Evolutionary conservation across 257 asterid species (phyloP).

Genomic region (Marsdenia floribunda): DNA sequence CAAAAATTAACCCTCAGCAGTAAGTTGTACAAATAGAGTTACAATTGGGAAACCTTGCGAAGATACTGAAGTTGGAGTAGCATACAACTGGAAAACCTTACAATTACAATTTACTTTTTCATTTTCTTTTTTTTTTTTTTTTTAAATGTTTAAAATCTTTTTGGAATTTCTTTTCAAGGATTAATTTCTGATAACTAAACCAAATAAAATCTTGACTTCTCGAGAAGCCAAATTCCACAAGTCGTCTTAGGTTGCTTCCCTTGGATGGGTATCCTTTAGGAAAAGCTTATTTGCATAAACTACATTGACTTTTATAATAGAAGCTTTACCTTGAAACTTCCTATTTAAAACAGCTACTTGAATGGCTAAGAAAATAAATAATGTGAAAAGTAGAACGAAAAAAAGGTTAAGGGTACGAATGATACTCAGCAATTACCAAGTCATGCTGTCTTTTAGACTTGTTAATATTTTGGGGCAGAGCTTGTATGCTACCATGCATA

Average conservation of each 20-base stretch:
- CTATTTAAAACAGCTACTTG: background rate
- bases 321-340: background rate
- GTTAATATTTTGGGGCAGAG: conserved; percentile 45
- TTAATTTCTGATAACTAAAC: too few relatives aligned
- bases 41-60: too few relatives aligned
- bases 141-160: too few relatives aligned
- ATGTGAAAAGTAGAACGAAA: too few relatives aligned
- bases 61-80: background rate
- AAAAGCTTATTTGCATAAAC: background rate
- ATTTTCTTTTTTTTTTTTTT: too few relatives aligned
- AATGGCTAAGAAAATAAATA: too few relatives aligned
- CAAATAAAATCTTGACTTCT: background rate
- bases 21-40: too few relatives aligned
- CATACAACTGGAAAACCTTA: background rate
- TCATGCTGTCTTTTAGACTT: conserved; percentile 77
- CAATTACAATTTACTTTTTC: background rate
- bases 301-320: background rate
- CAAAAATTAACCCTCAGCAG: background rate
- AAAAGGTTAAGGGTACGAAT: background rate
- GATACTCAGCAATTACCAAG: conserved; percentile 76
- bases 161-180: too few relatives aligned
- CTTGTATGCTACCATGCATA: conserved; percentile 62
- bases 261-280: background rate
- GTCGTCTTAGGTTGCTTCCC: background rate
- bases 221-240: background rate